Percentiles rank a stretch among this genome's conserved stretches.
phyloP scores from a whole-genome alignment of 2,329 filamentous ascomycete genomes.

The Dendryphion nanum region DNA sequence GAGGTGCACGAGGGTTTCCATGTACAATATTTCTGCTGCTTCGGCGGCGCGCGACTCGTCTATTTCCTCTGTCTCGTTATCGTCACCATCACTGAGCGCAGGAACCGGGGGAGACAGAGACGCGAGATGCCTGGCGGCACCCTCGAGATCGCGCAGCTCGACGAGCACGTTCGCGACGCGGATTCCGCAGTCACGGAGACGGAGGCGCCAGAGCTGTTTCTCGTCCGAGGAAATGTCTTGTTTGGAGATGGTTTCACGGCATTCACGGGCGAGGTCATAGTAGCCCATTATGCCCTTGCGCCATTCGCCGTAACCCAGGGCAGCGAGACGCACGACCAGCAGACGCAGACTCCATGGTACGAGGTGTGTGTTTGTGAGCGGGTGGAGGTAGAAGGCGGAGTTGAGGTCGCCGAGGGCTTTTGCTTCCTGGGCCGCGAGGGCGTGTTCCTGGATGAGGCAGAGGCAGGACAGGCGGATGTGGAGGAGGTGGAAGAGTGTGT shows the following conservation, averaged over 20 bases:
- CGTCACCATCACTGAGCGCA: background rate
- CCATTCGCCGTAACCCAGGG: slow-evolving; percentile 80
- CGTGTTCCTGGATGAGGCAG: slow-evolving; percentile 68
- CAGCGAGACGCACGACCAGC: slow-evolving; percentile 78
- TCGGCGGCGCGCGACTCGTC: slow-evolving; percentile 29
- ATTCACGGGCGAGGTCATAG: slow-evolving; percentile 82
- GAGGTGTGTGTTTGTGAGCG: slow-evolving; percentile 53
- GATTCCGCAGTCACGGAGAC: slow-evolving; percentile 73
- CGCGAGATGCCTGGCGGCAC: slow-evolving; percentile 71
- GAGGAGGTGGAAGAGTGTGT: slow-evolving; percentile 71
- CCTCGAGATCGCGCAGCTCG: slow-evolving; percentile 84
- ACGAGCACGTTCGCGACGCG: slow-evolving; percentile 65
- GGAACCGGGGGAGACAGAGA: slow-evolving; percentile 49
- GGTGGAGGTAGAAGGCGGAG: slow-evolving; percentile 51
- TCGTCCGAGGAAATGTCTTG: slow-evolving; percentile 48
- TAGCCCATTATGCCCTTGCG: slow-evolving; percentile 84
- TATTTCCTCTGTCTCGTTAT: background rate
- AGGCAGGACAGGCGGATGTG: slow-evolving; percentile 81
- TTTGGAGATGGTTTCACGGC: slow-evolving; percentile 57
- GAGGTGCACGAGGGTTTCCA: slow-evolving; percentile 67
- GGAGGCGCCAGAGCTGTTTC: slow-evolving; percentile 65
- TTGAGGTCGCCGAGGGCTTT: slow-evolving; percentile 62
- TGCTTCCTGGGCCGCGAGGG: slow-evolving; percentile 59
- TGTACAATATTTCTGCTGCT: slow-evolving; percentile 35
- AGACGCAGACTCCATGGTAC: slow-evolving; percentile 87